A percentile compares a stretch with the other conserved stretches of the same genome.
These are phyloP conservation scores for Grigorovia yakushimaensis DNA, from an alignment of 805 yeast genomes.

Conservation along the genomic window DNA sequence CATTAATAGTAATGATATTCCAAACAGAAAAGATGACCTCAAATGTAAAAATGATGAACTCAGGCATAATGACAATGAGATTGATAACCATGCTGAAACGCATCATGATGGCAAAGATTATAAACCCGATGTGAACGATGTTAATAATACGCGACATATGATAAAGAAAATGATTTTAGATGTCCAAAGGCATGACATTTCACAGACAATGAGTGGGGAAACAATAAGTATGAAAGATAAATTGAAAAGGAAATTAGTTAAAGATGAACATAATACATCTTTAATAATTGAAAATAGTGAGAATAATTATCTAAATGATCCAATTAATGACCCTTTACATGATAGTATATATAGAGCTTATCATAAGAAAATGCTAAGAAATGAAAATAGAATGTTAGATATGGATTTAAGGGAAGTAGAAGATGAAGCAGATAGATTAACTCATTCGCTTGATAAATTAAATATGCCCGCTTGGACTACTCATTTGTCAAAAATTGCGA, in stretches of 20 bases:
- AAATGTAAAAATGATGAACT: neutral
- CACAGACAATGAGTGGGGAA: neutral
- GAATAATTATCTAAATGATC: neutral
- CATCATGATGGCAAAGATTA: neutral
- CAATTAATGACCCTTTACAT: conserved; percentile 35
- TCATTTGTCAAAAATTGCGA: conserved; percentile 39
- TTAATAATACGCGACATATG: conserved; percentile 4
- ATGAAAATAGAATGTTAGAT: conserved; percentile 57
- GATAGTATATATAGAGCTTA: conserved; percentile 36
- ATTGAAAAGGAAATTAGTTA: too few relatives aligned
- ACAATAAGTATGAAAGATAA: too few relatives aligned
- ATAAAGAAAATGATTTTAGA: conserved; percentile 17
- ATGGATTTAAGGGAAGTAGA: conserved; percentile 35
- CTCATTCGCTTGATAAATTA: conserved; percentile 35
- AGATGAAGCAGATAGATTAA: conserved; percentile 45
- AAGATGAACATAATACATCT: neutral
- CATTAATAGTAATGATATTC: neutral
- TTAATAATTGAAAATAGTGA: neutral
- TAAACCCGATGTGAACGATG: neutral
- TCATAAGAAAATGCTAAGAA: conserved; percentile 53
- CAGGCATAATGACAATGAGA: neutral
- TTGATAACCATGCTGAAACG: neutral
- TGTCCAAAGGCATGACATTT: conserved; percentile 8
- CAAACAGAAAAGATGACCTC: neutral
- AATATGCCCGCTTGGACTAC: conserved; percentile 39